Evolutionary conservation across 306 rosid species (phyloP).

Genomic region (Rosa chinensis): DNA sequence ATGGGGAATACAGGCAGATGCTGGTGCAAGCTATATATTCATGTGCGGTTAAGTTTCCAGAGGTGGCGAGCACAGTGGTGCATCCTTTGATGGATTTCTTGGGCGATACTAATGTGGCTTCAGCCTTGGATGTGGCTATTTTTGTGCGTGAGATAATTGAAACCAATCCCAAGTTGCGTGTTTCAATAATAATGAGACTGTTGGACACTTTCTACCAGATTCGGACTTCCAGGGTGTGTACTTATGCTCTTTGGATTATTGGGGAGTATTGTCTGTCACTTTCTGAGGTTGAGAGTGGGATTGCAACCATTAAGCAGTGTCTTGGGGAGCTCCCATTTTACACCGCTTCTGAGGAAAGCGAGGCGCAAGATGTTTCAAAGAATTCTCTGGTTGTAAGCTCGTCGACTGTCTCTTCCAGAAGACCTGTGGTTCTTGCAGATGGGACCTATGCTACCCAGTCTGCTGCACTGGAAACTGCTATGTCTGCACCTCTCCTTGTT

Average conservation of each 20-base stretch:
- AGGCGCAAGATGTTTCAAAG: conserved; percentile 59
- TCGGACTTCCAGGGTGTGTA: conserved; percentile 86
- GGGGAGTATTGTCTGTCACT: conserved; percentile 92
- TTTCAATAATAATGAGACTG: conserved; percentile 82
- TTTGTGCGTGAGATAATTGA: conserved; percentile 93
- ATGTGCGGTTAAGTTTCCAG: conserved; percentile 95
- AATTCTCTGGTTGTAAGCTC: conserved; percentile 55
- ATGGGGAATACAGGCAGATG: conserved; percentile 94
- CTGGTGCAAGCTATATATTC: conserved; percentile 91
- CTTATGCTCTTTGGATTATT: conserved; percentile 92
- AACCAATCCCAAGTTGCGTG: conserved; percentile 86
- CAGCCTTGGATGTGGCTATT: conserved; percentile 85
- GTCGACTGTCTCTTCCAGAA: conserved; percentile 71
- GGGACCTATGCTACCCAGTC: conserved; percentile 99
- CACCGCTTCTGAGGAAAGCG: conserved; percentile 73
- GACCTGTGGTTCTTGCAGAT: conserved; percentile 93
- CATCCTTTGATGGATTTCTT: conserved; percentile 96
- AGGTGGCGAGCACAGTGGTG: conserved; percentile 93
- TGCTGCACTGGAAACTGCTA: conserved; percentile 89
- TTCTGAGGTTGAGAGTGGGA: conserved; percentile 88
- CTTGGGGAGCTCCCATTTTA: conserved; percentile 95
- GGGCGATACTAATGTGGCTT: conserved; percentile 85
- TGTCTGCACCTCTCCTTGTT: conserved; percentile 78
- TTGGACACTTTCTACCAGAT: conserved; percentile 94
- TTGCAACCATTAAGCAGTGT: conserved; percentile 71